Evolutionary conservation across 1,139 yeast species (phyloP), one percentile per base, ranked within the genome.

Genomic region (Diutina siamensis): DNA sequence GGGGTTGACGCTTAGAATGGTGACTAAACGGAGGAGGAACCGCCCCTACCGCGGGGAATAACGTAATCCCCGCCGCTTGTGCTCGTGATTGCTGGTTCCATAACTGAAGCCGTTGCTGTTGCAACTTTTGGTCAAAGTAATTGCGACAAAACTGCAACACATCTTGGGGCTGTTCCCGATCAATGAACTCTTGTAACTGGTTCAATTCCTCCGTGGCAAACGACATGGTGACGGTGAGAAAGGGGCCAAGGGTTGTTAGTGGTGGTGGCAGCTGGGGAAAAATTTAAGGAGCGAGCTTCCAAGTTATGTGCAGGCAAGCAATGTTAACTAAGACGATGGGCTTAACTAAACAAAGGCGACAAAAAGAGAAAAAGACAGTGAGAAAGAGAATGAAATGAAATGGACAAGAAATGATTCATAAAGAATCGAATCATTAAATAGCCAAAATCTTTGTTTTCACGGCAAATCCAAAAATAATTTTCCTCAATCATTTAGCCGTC

Each of bases 101-200:
- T 48, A 75, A 64, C 44, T 71, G 71, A 36, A 67, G 58, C 58
- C 88, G 71, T 58, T 81, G 85, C 36, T 74, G 70, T 53, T 76
- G 81, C 50, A 83, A 65, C 52, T 80, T 76, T 45, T 70, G 60
- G 56, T 74, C 74, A 65, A 83, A 83, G 61, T 80, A 81, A 58
- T 79, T 75, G 50, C 85, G 83, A 56, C 89, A 80, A 62, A 83
- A 84, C 59, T 83, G 89, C 50, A 83, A 62, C 28, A 83, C 67
- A 57, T 83, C 89, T 18, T 67, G 61, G 2, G 94, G 94, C 54
- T 80, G 76, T 55, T 78, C 75, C 46, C 72, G 66, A 46, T 71
- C 66, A 50, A 83, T 68, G 59, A 80, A 86, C 55, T 70, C 72
- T 60, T 79, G 80, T 59, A 81, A 76, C 51, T 70, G 76, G 55